Percentiles rank a stretch among this genome's conserved stretches.
These are phyloP conservation scores for Zea luxurians DNA, from an alignment of 176 grass and related monocot species.

Conservation along the genomic window DNA sequence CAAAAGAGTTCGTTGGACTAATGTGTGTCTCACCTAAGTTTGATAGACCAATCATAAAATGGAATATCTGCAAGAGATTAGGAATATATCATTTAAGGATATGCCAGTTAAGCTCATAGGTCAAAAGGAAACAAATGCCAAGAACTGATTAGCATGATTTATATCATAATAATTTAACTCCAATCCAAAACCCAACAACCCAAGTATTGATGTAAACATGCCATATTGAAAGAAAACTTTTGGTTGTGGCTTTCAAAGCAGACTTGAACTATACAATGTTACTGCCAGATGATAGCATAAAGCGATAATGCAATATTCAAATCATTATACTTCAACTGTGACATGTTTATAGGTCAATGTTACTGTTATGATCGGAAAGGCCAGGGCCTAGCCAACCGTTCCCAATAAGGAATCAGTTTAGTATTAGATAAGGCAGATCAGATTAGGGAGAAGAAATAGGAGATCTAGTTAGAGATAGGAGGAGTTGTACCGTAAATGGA, in stretches of 20 bases:
- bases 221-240: slow-evolving; percentile 23
- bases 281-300: not conserved
- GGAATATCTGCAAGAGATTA: slow-evolving; percentile 96
- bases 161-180: slow-evolving; percentile 18
- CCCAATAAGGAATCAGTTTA: no score
- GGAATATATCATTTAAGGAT: slow-evolving; percentile 43
- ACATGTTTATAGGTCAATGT: slow-evolving; percentile 24
- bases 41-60: slow-evolving; percentile 93
- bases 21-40: slow-evolving; percentile 74
- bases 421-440: no score
- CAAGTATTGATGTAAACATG: slow-evolving; percentile 33
- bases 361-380: not conserved
- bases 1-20: not conserved
- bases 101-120: slow-evolving; percentile 23
- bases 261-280: slow-evolving; percentile 8
- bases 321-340: not conserved
- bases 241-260: slow-evolving; percentile 23
- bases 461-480: no score
- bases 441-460: no score
- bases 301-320: not conserved
- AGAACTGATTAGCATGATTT: slow-evolving; percentile 4
- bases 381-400: no score
- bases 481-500: no score
- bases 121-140: slow-evolving; percentile 32
- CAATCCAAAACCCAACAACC: not conserved